A percentile compares a stretch with the other conserved stretches of the same genome.
phyloP scores from a whole-genome alignment of 192 early-diverging fungal species.

The Powellomyces hirtus region DNA sequence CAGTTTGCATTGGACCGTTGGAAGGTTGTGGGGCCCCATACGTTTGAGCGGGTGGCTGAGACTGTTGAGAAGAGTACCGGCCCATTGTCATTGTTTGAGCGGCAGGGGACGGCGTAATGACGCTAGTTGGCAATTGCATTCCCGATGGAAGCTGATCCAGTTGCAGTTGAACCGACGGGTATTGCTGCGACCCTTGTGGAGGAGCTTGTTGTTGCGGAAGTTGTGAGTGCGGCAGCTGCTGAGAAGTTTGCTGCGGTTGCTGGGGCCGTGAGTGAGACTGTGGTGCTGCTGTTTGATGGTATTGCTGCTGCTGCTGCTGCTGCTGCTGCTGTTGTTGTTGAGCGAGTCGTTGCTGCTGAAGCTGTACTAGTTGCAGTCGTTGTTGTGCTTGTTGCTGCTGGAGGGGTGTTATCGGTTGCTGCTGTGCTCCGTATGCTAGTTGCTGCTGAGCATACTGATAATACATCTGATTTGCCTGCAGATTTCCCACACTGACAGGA shows the following conservation, averaged over 20 bases:
- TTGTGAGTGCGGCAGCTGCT: background rate
- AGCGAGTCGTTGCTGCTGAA: background rate
- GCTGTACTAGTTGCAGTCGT: background rate
- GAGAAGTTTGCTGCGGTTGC: background rate
- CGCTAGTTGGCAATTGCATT: background rate
- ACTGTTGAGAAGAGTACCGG: too few relatives aligned
- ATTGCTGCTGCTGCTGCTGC: background rate
- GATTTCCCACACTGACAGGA: too few relatives aligned
- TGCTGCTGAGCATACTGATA: background rate
- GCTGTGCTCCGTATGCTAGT: background rate
- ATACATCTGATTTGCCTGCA: too few relatives aligned
- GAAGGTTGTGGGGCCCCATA: background rate
- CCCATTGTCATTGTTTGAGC: too few relatives aligned
- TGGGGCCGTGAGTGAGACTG: background rate
- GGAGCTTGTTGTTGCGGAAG: background rate
- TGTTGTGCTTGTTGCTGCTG: background rate
- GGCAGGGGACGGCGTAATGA: too few relatives aligned
- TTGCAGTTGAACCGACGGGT: background rate
- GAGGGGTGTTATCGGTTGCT: background rate
- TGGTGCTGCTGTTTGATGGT: constrained; percentile 2
- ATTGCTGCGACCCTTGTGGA: background rate
- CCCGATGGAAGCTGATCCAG: background rate
- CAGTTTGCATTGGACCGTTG: background rate
- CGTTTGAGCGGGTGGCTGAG: background rate
- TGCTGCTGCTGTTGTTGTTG: constrained; percentile 1